Evolutionary conservation across 2,329 filamentous ascomycete species (phyloP), one percentile per base, ranked within the genome.

Genomic region (Davidsoniella eucalypti): DNA sequence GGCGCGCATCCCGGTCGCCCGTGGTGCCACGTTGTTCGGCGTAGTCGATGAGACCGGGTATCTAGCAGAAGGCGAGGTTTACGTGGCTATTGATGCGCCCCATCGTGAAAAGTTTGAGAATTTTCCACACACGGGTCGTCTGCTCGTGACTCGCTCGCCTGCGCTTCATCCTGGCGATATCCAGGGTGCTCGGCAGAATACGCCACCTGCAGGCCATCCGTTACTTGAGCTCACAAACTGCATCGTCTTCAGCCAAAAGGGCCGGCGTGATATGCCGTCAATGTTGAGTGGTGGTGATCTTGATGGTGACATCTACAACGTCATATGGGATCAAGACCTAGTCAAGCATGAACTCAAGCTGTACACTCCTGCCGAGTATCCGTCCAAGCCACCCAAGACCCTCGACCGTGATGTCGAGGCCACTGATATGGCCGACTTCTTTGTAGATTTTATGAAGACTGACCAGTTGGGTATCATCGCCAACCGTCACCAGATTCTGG

Each of bases 91-190:
- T 37, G 68, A 78, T 43, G 2, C 41, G 4, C 7, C 33, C 14
- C 25, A 51, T 10, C 25, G 21, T 10, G 33, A 45, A 3, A 37
- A 5, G 10, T 48, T 49, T 23, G 52, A 54, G 12, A 29, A 39
- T 5, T 45, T 41, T 2, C 47, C 47, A 7, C 29, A 12, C 25
- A 21, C 38, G 14, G 67, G 71, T 0, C 55, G 58, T 0, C 64
- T 87, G 5, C 63, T 87, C 0, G 71, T 94, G 21, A 87, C 85
- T 0, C 73, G 86, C n/a, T 84, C 82, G 1, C 87, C 87, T 0
- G 84, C 85, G 0, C 67, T 93, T 43, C 83, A 93, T 58, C 84
- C 85, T 0, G 87, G 87, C 0, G 87, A 94, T 58, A 72, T 93
- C 1, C 85, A 88, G 58, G 45, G 76, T 1, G 82, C 73, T 0